These are phyloP conservation scores for Malus hybrid DNA, from an alignment of 331 rosid genomes.

Conservation along the genomic window DNA sequence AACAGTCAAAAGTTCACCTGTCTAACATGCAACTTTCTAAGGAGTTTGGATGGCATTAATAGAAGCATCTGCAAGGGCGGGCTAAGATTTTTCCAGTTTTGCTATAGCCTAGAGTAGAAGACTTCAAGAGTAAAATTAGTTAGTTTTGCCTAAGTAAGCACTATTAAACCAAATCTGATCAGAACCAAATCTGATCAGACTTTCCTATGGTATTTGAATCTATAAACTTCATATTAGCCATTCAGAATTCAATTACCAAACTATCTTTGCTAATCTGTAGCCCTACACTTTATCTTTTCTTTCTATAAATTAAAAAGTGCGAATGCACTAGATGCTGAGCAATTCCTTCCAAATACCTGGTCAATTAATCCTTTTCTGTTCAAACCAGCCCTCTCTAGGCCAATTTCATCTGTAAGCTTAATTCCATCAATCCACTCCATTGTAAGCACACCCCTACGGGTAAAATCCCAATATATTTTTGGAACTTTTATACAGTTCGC, in stretches of 20 bases:
- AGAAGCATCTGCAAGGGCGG: not conserved
- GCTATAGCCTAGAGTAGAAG: not conserved
- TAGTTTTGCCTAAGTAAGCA: not conserved
- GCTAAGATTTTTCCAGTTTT: not conserved
- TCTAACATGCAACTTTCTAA: not conserved
- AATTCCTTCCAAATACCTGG: conserved; percentile 44
- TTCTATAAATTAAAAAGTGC: not conserved
- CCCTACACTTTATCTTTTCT: not conserved
- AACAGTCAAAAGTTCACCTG: not conserved
- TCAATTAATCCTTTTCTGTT: conserved; percentile 78
- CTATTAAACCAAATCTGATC: not conserved
- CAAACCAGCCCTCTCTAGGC: conserved; percentile 58
- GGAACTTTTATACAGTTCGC: conserved; percentile 62
- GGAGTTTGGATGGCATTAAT: not conserved
- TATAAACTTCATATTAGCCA: not conserved
- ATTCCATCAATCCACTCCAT: conserved; percentile 99
- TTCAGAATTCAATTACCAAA: not conserved
- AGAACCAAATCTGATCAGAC: not conserved
- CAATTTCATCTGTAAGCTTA: conserved; percentile 80
- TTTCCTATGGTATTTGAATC: not conserved
- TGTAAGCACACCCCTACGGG: conserved; percentile 68
- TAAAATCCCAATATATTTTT: conserved; percentile 83
- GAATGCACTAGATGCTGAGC: conserved; percentile 14
- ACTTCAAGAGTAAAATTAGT: not conserved
- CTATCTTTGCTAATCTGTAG: not conserved